Evolutionary conservation across 2,329 filamentous ascomycete genomes (phyloP).

Genomic region (Chrysoporthe puriensis): DNA sequence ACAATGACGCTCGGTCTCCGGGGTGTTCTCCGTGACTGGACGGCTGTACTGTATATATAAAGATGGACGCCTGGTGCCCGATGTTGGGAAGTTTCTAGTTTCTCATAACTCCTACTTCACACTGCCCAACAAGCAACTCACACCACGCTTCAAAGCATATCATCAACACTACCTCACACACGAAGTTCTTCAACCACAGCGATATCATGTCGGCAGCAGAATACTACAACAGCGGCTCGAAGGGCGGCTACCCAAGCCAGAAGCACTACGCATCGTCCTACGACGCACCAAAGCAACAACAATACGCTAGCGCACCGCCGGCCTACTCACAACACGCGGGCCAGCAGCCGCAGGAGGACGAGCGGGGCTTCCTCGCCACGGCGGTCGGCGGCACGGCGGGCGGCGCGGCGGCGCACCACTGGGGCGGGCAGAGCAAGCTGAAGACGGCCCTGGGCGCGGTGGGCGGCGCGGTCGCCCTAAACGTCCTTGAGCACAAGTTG

Average conservation of each 20-base stretch:
- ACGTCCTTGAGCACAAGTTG: slow-evolving; percentile 51
- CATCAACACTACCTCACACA: not conserved
- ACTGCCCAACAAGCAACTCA: not conserved
- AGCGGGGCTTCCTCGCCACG: slow-evolving; percentile 59
- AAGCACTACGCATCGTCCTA: slow-evolving; percentile 10
- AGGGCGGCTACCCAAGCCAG: slow-evolving; percentile 13
- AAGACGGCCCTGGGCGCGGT: slow-evolving; percentile 56
- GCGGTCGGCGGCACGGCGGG: slow-evolving; percentile 57
- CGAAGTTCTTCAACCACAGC: not conserved
- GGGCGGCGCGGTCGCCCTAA: slow-evolving; percentile 59
- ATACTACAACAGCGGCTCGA: slow-evolving; percentile 30
- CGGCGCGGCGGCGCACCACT: slow-evolving; percentile 57
- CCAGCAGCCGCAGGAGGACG: slow-evolving; percentile 44
- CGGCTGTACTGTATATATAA: not conserved
- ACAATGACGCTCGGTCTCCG: not conserved
- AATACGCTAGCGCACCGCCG: slow-evolving; percentile 18
- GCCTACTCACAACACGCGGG: slow-evolving; percentile 10
- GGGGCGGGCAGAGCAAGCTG: slow-evolving; percentile 54
- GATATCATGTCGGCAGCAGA: slow-evolving; percentile 33
- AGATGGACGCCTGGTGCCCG: not conserved
- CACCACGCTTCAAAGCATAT: not conserved
- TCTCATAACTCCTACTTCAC: not conserved
- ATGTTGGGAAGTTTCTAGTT: too few species aligned
- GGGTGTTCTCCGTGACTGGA: not conserved
- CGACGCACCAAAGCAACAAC: slow-evolving; percentile 28